Conservation (phyloP, 2,329 filamentous ascomycete species). For the Cladosporium velox region DNA sequence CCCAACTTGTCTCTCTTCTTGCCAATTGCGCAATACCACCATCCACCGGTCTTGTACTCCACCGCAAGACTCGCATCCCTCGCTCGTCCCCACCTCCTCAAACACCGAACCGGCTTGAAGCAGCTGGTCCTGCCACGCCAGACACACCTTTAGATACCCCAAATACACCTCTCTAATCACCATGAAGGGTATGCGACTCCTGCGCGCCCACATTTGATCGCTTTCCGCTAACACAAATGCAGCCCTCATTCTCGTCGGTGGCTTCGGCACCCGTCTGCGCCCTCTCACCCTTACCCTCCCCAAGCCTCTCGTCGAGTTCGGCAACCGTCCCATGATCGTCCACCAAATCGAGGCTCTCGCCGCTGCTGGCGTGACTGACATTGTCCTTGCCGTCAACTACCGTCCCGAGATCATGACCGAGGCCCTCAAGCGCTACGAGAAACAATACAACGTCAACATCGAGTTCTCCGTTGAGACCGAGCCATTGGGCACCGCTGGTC, state of each 20-base stretch:
- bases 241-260: constrained; percentile 99
- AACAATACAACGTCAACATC: constrained; percentile 90
- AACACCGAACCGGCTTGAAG: constrained; percentile 16
- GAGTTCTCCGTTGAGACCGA: constrained; percentile 97
- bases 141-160: constrained; percentile 11
- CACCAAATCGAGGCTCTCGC: constrained; percentile 96
- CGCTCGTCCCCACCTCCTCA: constrained; percentile 12
- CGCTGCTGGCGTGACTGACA: constrained; percentile 91
- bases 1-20: neutral
- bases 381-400: constrained; percentile 98
- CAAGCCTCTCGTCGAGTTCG: constrained; percentile 97
- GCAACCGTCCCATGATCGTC: constrained; percentile 98
- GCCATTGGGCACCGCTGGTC: constrained; percentile 91
- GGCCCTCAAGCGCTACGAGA: constrained; percentile 90
- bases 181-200: constrained; percentile 43
- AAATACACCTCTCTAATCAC: constrained; percentile 34
- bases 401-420: constrained; percentile 96
- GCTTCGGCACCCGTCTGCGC: constrained; percentile 95
- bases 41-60: constrained; percentile 37
- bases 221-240: constrained; percentile 25
- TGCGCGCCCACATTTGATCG: neutral
- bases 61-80: constrained; percentile 34
- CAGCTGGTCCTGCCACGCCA: constrained; percentile 19
- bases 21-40: neutral
- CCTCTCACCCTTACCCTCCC: constrained; percentile 95